Conservation (phyloP, 371 early-diverging fungal species). For the Amoeboradix gromovi region DNA sequence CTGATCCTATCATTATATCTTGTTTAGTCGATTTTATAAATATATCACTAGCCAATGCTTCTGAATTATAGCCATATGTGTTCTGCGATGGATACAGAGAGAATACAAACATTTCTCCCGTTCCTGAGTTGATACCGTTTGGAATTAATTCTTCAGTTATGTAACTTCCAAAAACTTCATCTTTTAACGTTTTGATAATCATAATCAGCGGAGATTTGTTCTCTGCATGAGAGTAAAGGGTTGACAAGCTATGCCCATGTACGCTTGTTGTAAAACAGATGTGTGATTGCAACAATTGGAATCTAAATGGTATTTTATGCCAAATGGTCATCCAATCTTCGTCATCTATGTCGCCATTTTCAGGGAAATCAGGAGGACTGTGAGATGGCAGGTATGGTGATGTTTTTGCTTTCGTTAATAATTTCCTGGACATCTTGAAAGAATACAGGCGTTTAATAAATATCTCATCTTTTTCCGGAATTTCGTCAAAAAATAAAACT, state of each 20-base stretch:
- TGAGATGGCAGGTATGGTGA: not conserved
- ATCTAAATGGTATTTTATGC: not conserved
- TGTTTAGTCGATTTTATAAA: no score
- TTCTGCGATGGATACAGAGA: no score
- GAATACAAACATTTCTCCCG: no score
- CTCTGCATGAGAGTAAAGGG: conserved; percentile 6
- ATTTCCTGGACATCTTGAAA: not conserved
- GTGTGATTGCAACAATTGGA: not conserved
- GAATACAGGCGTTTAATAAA: not conserved
- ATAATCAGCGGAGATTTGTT: conserved; percentile 9
- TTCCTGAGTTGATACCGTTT: no score
- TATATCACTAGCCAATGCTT: no score
- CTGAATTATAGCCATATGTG: no score
- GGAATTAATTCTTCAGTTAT: no score
- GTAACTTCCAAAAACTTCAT: conserved; percentile 14
- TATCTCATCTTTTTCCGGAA: not conserved
- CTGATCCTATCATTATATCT: no score
- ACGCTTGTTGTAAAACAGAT: conserved; percentile 13
- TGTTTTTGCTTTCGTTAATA: not conserved
- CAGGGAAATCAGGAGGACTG: not conserved
- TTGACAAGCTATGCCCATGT: conserved; percentile 10
- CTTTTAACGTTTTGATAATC: conserved; percentile 9
- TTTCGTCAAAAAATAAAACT: not conserved
- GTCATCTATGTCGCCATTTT: not conserved
- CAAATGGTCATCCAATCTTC: not conserved